A percentile compares a stretch with the other conserved stretches of the same genome.
Evolutionary conservation across 208 protist genomes (phyloP).

Genomic region (Leptomonas pyrrhocoris): DNA sequence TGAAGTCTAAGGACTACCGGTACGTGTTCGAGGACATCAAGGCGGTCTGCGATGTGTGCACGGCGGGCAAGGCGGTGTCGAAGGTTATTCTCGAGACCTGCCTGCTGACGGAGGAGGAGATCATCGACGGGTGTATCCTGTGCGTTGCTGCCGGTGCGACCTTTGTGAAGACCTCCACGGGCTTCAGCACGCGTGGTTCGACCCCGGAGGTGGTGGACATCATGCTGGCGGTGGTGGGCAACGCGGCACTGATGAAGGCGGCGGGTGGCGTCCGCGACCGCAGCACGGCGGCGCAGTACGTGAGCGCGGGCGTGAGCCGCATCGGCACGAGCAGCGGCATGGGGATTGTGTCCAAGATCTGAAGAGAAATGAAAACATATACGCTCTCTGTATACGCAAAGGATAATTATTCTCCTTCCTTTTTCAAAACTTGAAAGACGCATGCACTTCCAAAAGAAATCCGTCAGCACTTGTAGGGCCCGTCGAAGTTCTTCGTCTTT

Average conservation of each 20-base stretch:
- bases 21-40: slow-evolving; percentile 90
- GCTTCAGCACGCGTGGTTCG: slow-evolving; percentile 90
- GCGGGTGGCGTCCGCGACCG: slow-evolving; percentile 90
- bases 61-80: slow-evolving; percentile 30
- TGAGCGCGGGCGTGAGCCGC: slow-evolving; percentile 78
- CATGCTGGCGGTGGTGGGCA: slow-evolving; percentile 92
- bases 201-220: slow-evolving; percentile 87
- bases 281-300: slow-evolving; percentile 76
- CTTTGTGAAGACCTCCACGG: slow-evolving; percentile 97
- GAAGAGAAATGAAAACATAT: neutral
- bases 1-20: slow-evolving; percentile 88
- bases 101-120: slow-evolving; percentile 85
- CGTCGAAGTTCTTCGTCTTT: neutral
- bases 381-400: neutral
- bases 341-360: slow-evolving; percentile 49
- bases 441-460: neutral
- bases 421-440: no score
- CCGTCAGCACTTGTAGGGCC: no score
- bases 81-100: slow-evolving; percentile 96
- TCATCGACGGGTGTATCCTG: slow-evolving; percentile 91
- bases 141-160: slow-evolving; percentile 79
- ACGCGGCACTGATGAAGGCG: slow-evolving; percentile 84
- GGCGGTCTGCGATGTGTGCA: slow-evolving; percentile 59
- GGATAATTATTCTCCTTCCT: no score
- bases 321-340: slow-evolving; percentile 93